Evolutionary conservation across 805 yeast genomes (phyloP).

Genomic region (Pichia thaimueangensis): DNA sequence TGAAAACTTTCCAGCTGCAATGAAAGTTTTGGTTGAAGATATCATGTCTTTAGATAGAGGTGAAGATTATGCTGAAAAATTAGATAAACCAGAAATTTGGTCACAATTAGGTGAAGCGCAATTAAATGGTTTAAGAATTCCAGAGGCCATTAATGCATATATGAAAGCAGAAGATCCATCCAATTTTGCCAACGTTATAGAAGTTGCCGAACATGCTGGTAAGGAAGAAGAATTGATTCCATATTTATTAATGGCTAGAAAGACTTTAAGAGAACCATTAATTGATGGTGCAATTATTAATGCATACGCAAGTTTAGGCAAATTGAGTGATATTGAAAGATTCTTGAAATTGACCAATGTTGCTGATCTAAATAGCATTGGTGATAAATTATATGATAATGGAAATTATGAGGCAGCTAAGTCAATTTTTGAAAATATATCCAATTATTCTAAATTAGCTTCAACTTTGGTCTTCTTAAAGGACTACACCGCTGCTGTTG

Average conservation of each 20-base stretch:
- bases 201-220: slow-evolving; percentile 92
- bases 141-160: slow-evolving; percentile 88
- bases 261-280: slow-evolving; percentile 80
- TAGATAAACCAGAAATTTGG: slow-evolving; percentile 85
- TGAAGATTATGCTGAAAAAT: slow-evolving; percentile 83
- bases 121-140: slow-evolving; percentile 83
- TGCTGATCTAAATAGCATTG: slow-evolving; percentile 86
- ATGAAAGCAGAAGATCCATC: slow-evolving; percentile 88
- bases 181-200: slow-evolving; percentile 86
- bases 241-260: slow-evolving; percentile 87
- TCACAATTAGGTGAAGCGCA: slow-evolving; percentile 94
- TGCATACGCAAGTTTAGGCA: slow-evolving; percentile 75
- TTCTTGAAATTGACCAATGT: slow-evolving; percentile 83
- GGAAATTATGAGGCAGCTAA: slow-evolving; percentile 91
- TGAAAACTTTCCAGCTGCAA: slow-evolving; percentile 69
- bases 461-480: slow-evolving; percentile 89
- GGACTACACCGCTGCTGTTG: slow-evolving; percentile 95
- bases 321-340: slow-evolving; percentile 73
- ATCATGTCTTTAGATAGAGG: slow-evolving; percentile 93
- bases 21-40: slow-evolving; percentile 88
- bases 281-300: slow-evolving; percentile 90
- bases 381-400: slow-evolving; percentile 80
- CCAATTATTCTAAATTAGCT: slow-evolving; percentile 93
- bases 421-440: slow-evolving; percentile 73
- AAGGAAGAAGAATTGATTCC: slow-evolving; percentile 89